Conservation (phyloP, 2,329 filamentous ascomycete species). For the Arachnopeziza araneosa region DNA sequence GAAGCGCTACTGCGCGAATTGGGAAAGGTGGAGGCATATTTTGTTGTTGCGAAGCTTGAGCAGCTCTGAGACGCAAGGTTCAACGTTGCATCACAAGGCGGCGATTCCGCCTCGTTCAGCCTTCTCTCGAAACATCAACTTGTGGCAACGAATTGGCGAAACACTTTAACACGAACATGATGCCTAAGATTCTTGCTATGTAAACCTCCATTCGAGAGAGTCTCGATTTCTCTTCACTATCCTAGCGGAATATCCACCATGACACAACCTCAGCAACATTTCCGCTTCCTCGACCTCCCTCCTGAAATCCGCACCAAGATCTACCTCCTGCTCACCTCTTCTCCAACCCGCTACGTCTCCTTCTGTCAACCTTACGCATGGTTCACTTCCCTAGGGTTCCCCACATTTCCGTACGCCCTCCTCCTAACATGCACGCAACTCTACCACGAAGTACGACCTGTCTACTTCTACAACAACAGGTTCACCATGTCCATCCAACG, state of each 20-base stretch:
- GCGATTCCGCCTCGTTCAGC: slow-evolving; percentile 12
- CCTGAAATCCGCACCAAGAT: slow-evolving; percentile 26
- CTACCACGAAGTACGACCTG: slow-evolving; percentile 22
- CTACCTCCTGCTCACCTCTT: slow-evolving; percentile 15
- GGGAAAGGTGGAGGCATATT: slow-evolving; percentile 19
- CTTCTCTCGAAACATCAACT: slow-evolving; percentile 3
- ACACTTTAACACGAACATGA: too few relatives aligned
- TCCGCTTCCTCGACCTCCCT: slow-evolving; percentile 26
- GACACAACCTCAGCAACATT: slow-evolving; percentile 4
- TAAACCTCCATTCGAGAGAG: neutral
- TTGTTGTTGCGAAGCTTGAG: neutral
- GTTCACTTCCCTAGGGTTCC: neutral
- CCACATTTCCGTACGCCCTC: slow-evolving; percentile 17
- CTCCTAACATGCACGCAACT: slow-evolving; percentile 24
- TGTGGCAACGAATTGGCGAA: too few relatives aligned
- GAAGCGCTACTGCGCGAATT: slow-evolving; percentile 15
- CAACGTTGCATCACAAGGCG: slow-evolving; percentile 5
- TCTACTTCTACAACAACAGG: slow-evolving; percentile 24
- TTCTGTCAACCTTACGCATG: neutral
- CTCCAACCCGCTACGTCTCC: slow-evolving; percentile 6
- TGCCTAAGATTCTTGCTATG: neutral
- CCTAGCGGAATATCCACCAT: neutral
- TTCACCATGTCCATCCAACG: slow-evolving; percentile 19
- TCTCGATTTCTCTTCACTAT: neutral
- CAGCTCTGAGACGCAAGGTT: neutral